Evolutionary conservation across 306 rosid genomes (phyloP), one percentile per base, ranked within the genome.

Genomic region (Vigna trinervia): DNA sequence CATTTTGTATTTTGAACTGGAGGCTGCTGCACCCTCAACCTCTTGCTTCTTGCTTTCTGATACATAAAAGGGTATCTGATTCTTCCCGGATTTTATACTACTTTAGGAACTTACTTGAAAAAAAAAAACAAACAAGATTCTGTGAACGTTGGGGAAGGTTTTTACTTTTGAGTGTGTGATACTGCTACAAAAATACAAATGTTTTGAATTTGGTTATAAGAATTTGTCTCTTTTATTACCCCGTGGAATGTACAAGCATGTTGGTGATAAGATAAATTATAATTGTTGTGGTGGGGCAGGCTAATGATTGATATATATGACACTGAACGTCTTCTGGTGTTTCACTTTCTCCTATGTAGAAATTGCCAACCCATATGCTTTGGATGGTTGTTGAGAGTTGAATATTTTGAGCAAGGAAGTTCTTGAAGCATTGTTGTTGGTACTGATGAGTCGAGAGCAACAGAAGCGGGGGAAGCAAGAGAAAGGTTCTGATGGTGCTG

Each of bases 401-500:
- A 81, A 36, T 28, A 48, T 65, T 69, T 75, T 60, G 75, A 77
- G 84, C 36, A 60, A 48, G 69, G 70, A 71, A 61, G 36, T 71
- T 78, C 30, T 61, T 32, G 63, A 32, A 69, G 71, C 59, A 74
- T 47, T 59, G 53, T 36, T 46, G 13, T 20, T 38, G 39, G 85
- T 74, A 60, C 62, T 61, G 76, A 95, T 91, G 99, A 91, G 88
- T 87, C 85, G 84, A 74, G 97, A 91, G 71, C 89, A 84, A 61
- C 88, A 73, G 81, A 95, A 89, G 81, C 86, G 87, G 66, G 97
- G 84, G 71, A 92, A 85, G 88, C 96, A 76, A 84, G 96, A 92
- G 84, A 95, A 85, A 74, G 84, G 87, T 76, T 89, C 88, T 2
- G 97, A 91, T 86, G 92, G 61, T 22, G 90, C 87, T 36, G 96